Base-by-base conservation (phyloP, 148 eudicot species). In the Rhododendron molle region DNA sequence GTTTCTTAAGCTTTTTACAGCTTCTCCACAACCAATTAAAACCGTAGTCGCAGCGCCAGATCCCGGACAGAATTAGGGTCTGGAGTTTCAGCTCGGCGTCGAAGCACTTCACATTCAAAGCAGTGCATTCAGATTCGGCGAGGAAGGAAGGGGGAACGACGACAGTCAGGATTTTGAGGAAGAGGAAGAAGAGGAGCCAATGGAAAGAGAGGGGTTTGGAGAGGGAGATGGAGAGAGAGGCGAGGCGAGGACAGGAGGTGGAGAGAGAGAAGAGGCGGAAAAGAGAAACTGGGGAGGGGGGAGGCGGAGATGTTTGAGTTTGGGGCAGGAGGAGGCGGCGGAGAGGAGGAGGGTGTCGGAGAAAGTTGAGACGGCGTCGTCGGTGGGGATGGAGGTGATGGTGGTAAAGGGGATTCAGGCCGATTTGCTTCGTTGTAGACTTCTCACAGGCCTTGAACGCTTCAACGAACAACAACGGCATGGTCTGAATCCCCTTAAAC, bases 1-100 rank as follows among this genome's bases (percentile, higher is more conserved):
- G n/a, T n/a, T n/a, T n/a, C n/a, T n/a, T n/a, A n/a, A n/a, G n/a
- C n/a, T n/a, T n/a, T n/a, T n/a, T n/a, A n/a, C n/a, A n/a, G 78
- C 88, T 94, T 54, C 86, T 89, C 95, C 94, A 94, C 4, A 94
- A 83, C 90, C 86, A 91, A 49, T 85, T 84, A 13, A 94, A 83
- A 2, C 90, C 92, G 21, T 52, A 80, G 84, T 94, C 97, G 2
- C 85, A 87, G 12, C 46, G 14, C 2, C 80, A 30, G 36, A 91
- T 81, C 18, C 97, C 94, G 12, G 88, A 80, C 16, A 94, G 80
- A 21, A 85, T 80, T 1, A 94, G 86, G 67, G 81, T 83, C 83
- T 91, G 90, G 10, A 94, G 65, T n/a, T 80, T 28, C 85, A 92
- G 74, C 6, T 78, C 88, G 4, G 36, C 47, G 3, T 86, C 87